Conservation (phyloP, 345 rosid genomes). For the Citrus mangshanensis region DNA sequence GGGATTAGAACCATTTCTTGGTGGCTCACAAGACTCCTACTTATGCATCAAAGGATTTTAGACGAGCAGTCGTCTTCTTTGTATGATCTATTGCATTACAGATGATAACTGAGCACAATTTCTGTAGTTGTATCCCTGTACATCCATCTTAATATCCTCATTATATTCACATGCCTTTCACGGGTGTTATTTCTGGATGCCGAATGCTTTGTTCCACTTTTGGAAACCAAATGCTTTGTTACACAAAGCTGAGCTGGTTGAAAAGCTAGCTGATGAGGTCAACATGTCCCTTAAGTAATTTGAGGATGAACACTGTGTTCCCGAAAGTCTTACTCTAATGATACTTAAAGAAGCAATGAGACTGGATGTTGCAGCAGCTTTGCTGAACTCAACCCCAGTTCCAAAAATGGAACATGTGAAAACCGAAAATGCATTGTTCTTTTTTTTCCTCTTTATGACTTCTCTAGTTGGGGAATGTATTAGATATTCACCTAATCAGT, state of each 20-base stretch:
- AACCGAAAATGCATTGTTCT: no score
- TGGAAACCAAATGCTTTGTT: not conserved
- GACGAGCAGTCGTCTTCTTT: conserved; percentile 68
- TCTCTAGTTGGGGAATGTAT: not conserved
- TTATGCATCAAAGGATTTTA: no score
- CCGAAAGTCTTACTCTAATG: not conserved
- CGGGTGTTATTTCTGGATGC: not conserved
- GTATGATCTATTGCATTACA: conserved; percentile 16
- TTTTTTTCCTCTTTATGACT: not conserved
- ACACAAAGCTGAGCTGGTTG: not conserved
- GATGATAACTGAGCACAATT: not conserved
- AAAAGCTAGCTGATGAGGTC: not conserved
- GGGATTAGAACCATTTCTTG: conserved; percentile 48
- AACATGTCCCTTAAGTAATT: not conserved
- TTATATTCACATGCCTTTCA: not conserved
- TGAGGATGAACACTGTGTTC: not conserved
- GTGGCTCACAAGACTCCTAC: no score
- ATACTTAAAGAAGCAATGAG: no score
- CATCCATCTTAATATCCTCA: not conserved
- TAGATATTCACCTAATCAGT: no score
- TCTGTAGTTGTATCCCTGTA: not conserved
- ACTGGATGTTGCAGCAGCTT: no score
- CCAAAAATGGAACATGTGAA: no score
- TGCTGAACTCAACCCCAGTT: no score
- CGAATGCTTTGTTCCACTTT: not conserved